These are phyloP conservation scores for Terfezia claveryi DNA, from an alignment of 495 filamentous ascomycete species.

Conservation along the genomic window DNA sequence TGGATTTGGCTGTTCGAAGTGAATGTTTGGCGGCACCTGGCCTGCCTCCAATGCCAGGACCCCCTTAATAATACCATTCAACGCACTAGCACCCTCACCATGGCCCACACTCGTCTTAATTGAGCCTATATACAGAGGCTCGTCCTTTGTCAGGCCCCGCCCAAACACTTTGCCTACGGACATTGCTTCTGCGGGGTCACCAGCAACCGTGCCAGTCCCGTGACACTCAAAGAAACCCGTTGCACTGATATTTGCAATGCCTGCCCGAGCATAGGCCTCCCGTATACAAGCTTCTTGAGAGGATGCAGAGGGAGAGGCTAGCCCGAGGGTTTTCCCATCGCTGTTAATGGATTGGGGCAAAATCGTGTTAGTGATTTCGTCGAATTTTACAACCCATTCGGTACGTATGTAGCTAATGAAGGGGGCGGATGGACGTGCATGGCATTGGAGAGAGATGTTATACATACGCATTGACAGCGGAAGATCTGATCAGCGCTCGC, in stretches of 20 bases:
- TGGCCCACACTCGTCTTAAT: conserved; percentile 34
- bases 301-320: conserved; percentile 22
- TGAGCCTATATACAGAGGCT: conserved; percentile 26
- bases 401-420: neutral
- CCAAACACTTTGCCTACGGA: conserved; percentile 19
- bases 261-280: conserved; percentile 21
- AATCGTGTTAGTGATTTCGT: too few relatives aligned
- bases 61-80: conserved; percentile 38
- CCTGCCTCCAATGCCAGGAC: conserved; percentile 30
- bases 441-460: too few relatives aligned
- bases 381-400: too few relatives aligned
- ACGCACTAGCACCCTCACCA: conserved; percentile 33
- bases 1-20: conserved; percentile 31
- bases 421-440: neutral
- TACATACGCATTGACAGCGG: conserved; percentile 23
- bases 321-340: conserved; percentile 29
- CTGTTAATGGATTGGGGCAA: conserved; percentile 4
- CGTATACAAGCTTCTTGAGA: conserved; percentile 24
- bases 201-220: conserved; percentile 29
- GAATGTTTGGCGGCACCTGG: conserved; percentile 34
- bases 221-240: conserved; percentile 30
- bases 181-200: conserved; percentile 27
- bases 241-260: conserved; percentile 13
- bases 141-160: conserved; percentile 1
- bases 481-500: conserved; percentile 36